A percentile compares a stretch with the other conserved stretches of the same genome.
These are phyloP conservation scores for Solanum bulbocastanum DNA, from an alignment of 257 asterid species.

Conservation along the genomic window DNA sequence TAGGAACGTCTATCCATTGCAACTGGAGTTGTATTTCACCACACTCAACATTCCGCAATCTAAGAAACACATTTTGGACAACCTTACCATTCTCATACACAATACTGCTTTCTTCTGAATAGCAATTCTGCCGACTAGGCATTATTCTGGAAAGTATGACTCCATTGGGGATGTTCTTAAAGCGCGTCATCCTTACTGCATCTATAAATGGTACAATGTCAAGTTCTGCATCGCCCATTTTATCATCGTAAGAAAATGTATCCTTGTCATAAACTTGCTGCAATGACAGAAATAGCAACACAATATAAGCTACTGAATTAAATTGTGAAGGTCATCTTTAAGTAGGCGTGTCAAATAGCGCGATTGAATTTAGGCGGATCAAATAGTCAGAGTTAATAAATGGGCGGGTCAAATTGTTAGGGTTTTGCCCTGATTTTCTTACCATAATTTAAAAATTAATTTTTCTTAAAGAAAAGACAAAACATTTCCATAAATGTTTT, in stretches of 20 bases:
- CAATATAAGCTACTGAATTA: not conserved
- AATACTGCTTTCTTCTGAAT: slow-evolving; percentile 47
- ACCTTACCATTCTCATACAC: slow-evolving; percentile 38
- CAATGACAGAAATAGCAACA: not conserved
- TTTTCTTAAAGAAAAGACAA: too few species aligned
- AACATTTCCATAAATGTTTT: too few species aligned
- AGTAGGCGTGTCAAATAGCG: not conserved
- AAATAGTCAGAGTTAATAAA: not conserved
- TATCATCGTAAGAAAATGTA: slow-evolving; percentile 47
- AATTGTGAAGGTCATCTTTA: not conserved
- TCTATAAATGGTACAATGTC: slow-evolving; percentile 31
- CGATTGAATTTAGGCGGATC: not conserved
- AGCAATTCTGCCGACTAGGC: slow-evolving; percentile 43
- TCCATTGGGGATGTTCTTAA: slow-evolving; percentile 30
- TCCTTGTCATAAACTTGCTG: slow-evolving; percentile 71
- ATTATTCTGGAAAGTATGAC: slow-evolving; percentile 29
- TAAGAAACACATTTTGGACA: slow-evolving; percentile 35
- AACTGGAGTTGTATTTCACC: slow-evolving; percentile 57
- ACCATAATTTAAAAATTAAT: too few species aligned
- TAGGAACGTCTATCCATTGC: slow-evolving; percentile 18
- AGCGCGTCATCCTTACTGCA: slow-evolving; percentile 19
- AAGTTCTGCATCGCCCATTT: slow-evolving; percentile 76
- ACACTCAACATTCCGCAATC: slow-evolving; percentile 59
- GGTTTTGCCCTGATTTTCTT: too few species aligned
- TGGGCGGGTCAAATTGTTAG: not conserved